Conservation (phyloP, 257 asterid genomes). For the Solanum medicagineum region DNA sequence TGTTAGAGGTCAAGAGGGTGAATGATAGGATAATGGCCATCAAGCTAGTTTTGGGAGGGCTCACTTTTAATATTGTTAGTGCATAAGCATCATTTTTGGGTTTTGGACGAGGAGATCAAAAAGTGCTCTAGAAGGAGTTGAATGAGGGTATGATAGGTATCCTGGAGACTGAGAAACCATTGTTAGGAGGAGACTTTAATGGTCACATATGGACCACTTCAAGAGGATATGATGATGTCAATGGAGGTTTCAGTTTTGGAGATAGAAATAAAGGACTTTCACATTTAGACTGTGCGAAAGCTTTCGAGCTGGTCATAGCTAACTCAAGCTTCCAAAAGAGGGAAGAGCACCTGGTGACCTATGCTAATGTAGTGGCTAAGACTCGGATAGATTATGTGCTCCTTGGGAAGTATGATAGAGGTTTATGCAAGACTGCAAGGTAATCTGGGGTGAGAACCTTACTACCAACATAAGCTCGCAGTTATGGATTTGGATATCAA, state of each 20-base stretch:
- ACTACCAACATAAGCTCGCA: no score
- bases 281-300: not conserved
- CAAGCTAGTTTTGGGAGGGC: not conserved
- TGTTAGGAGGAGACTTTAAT: not conserved
- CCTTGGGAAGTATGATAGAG: not conserved
- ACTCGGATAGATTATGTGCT: not conserved
- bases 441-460: not conserved
- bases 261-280: not conserved
- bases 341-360: not conserved
- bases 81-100: not conserved
- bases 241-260: not conserved
- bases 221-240: not conserved
- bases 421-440: not conserved
- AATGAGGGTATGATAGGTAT: not conserved
- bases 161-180: not conserved
- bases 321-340: not conserved
- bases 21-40: not conserved
- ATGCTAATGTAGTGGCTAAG: not conserved
- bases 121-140: not conserved
- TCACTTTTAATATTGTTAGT: not conserved
- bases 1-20: not conserved
- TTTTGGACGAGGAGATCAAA: not conserved
- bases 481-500: no score
- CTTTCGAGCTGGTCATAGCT: not conserved
- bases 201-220: not conserved